Percentiles rank a stretch among this genome's conserved stretches.
Evolutionary conservation across 352 stramenopile genomes (phyloP).

Genomic region (Pythium scleroteichum): DNA sequence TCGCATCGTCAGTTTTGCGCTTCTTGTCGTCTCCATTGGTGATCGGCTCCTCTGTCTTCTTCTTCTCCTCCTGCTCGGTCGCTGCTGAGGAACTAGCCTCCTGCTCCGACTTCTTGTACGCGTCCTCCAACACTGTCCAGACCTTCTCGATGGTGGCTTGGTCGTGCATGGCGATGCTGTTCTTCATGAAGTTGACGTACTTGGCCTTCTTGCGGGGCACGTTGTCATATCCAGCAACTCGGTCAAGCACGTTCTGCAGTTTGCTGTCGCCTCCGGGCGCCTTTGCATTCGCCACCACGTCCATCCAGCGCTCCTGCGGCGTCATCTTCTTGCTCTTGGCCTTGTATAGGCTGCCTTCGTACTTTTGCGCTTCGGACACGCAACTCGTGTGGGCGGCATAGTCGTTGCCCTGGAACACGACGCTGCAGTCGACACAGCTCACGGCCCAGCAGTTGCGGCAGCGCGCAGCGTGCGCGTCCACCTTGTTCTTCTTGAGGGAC

Average conservation of each 20-base stretch:
- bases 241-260: slow-evolving; percentile 67
- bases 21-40: slow-evolving; percentile 24
- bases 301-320: slow-evolving; percentile 88
- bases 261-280: slow-evolving; percentile 42
- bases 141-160: slow-evolving; percentile 54
- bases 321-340: slow-evolving; percentile 80
- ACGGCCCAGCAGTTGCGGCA: slow-evolving; percentile 89
- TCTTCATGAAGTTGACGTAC: slow-evolving; percentile 92
- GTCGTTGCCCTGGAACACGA: slow-evolving; percentile 89
- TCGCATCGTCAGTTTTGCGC: slow-evolving; percentile 13
- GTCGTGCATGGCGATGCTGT: slow-evolving; percentile 69
- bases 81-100: slow-evolving; percentile 14
- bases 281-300: slow-evolving; percentile 59
- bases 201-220: slow-evolving; percentile 93
- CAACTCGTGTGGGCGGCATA: slow-evolving; percentile 91
- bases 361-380: slow-evolving; percentile 94
- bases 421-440: slow-evolving; percentile 93
- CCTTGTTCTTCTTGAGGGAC: slow-evolving; percentile 95
- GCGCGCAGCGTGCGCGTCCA: slow-evolving; percentile 85
- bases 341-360: slow-evolving; percentile 88
- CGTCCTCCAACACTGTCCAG: slow-evolving; percentile 71
- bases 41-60: slow-evolving; percentile 3
- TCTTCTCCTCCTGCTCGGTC: slow-evolving; percentile 12
- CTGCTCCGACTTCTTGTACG: slow-evolving; percentile 49
- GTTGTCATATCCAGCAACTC: slow-evolving; percentile 86